A percentile compares a stretch with the other conserved stretches of the same genome.
Conservation (phyloP, 352 stramenopile genomes). For the Plasmopara halstedii region DNA sequence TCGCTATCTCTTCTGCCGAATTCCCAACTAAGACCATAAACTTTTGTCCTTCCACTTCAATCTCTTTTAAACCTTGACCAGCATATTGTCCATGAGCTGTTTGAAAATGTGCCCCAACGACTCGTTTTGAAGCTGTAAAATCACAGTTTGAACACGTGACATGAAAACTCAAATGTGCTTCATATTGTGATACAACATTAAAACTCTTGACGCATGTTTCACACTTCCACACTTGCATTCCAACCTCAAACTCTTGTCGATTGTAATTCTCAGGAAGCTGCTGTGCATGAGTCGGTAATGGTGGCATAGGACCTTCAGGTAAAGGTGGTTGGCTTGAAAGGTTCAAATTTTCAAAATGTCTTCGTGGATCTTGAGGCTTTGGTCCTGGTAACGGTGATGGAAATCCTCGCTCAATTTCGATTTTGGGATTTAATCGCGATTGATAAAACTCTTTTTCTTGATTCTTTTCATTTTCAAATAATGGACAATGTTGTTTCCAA, state of each 20-base stretch:
- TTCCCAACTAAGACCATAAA: conserved; percentile 82
- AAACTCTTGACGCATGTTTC: conserved; percentile 72
- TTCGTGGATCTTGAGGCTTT: conserved; percentile 18
- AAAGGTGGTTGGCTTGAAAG: conserved; percentile 9
- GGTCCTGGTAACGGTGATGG: conserved; percentile 1
- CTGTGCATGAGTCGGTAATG: conserved; percentile 9
- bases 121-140: conserved; percentile 65
- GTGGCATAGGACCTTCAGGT: conserved; percentile 11
- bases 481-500: conserved; percentile 71
- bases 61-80: conserved; percentile 68
- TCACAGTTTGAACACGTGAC: conserved; percentile 59
- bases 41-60: conserved; percentile 81
- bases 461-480: conserved; percentile 22
- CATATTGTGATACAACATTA: conserved; percentile 52
- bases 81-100: conserved; percentile 60
- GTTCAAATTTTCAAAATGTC: not conserved
- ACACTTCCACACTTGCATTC: conserved; percentile 37
- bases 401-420: conserved; percentile 1
- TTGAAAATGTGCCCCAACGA: conserved; percentile 65
- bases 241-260: conserved; percentile 10
- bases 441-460: conserved; percentile 6
- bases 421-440: conserved; percentile 2
- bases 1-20: conserved; percentile 68
- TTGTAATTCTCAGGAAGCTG: conserved; percentile 12
- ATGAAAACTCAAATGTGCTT: conserved; percentile 67